Evolutionary conservation across 1,139 yeast genomes (phyloP).

Genomic region (Taphrina confusa): DNA sequence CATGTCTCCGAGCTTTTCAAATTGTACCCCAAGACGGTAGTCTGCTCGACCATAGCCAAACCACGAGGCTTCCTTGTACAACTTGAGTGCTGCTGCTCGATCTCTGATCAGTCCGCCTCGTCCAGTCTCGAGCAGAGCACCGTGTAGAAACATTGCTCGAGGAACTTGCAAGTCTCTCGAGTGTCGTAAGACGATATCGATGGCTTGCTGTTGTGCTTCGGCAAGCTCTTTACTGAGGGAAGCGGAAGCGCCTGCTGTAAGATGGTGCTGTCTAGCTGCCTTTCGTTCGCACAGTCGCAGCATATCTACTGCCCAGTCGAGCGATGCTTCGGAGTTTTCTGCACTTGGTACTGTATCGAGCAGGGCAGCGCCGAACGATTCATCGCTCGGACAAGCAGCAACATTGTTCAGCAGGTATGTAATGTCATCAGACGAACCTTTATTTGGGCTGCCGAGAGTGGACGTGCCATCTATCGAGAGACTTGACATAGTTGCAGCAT

Average conservation of each 20-base stretch:
- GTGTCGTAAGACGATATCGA: neutral
- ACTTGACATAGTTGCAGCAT: too few relatives aligned
- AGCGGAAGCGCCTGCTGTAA: neutral
- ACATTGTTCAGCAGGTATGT: too few relatives aligned
- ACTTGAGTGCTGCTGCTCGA: conserved; percentile 25
- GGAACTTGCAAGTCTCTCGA: neutral
- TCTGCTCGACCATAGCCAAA: conserved; percentile 28
- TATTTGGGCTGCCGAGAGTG: too few relatives aligned
- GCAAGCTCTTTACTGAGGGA: neutral
- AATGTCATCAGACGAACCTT: too few relatives aligned
- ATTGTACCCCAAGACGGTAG: conserved; percentile 37
- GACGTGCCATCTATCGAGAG: too few relatives aligned
- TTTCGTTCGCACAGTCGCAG: conserved; percentile 25
- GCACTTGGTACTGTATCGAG: neutral
- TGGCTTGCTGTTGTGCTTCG: conserved; percentile 24
- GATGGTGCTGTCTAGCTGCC: conserved; percentile 4
- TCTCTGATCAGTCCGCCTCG: conserved; percentile 5
- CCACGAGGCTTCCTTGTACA: conserved; percentile 24
- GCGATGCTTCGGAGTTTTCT: neutral
- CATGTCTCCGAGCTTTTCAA: conserved; percentile 45
- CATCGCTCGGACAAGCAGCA: conserved; percentile 1
- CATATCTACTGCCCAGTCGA: conserved; percentile 24
- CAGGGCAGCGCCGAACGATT: neutral
- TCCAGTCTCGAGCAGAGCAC: conserved; percentile 25
- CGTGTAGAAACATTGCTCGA: conserved; percentile 15